These are phyloP conservation scores for Mixia osmundae DNA, from an alignment of 1,284 basidiomycete species.

Conservation along the genomic window DNA sequence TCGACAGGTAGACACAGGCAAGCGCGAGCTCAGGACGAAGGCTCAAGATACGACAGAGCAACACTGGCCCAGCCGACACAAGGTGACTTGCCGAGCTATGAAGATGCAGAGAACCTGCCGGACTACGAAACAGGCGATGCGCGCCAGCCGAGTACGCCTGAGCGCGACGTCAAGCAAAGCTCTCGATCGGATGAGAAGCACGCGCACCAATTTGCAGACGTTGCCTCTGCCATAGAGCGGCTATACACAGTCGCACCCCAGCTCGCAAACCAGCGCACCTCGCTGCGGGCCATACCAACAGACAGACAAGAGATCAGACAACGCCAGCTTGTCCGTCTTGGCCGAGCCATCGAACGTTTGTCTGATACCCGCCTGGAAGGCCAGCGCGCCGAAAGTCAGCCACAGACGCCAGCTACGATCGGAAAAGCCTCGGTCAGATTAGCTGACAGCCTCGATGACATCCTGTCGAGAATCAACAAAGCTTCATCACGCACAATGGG, in stretches of 20 bases:
- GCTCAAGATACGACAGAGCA: too few relatives aligned
- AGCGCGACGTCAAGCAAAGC: neutral
- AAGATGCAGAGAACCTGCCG: constrained; percentile 29
- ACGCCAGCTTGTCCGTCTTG: constrained; percentile 15
- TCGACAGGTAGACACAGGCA: too few relatives aligned
- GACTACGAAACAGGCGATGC: constrained; percentile 28
- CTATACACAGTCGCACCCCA: constrained; percentile 60
- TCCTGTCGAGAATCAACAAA: constrained; percentile 43
- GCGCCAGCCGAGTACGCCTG: neutral
- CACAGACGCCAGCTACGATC: constrained; percentile 1
- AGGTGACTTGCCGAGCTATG: constrained; percentile 34
- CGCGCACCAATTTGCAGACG: constrained; percentile 52
- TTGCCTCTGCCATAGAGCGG: constrained; percentile 63
- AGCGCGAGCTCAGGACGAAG: too few relatives aligned
- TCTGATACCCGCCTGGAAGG: constrained; percentile 19
- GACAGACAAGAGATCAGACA: constrained; percentile 11
- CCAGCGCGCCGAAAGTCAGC: constrained; percentile 16
- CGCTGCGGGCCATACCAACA: constrained; percentile 30
- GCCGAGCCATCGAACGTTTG: constrained; percentile 17
- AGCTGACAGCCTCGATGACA: constrained; percentile 30
- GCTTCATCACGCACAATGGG: neutral
- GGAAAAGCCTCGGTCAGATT: constrained; percentile 2
- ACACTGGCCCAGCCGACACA: constrained; percentile 34
- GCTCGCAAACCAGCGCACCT: constrained; percentile 56
- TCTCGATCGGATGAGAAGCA: constrained; percentile 34